Evolutionary conservation across 495 filamentous ascomycete species (phyloP), one percentile per base, ranked within the genome.

Genomic region (Melanomma pulvis-pyrius): DNA sequence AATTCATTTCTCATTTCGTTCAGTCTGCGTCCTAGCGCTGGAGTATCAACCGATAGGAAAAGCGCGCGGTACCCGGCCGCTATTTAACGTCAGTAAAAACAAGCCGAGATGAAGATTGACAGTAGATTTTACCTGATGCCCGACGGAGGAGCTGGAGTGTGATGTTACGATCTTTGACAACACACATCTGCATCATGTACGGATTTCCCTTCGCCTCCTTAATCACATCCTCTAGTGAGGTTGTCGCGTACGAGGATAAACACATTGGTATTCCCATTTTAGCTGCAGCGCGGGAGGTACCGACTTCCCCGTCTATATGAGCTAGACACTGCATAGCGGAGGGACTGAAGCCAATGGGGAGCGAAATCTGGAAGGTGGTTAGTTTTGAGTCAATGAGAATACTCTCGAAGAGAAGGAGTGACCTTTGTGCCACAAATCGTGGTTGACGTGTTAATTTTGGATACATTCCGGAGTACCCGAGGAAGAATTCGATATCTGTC

Each of bases 231-330:
- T 59, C 55, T 4, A 24, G 26, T 13, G 34, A 32, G 8, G 15
- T n/a, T 25, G 26, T 41, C 3, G 34, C 5, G 28, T n/a, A 32
- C 0, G 79, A 81, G 0, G 83, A 86, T 24, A 88, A 66, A 0
- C 77, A 81, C 84, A 88, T 87, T 26, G 71, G 68, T 36, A 87
- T 74, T 4, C 78, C 76, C 1, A 59, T 70, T 21, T 78, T 75
- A 8, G 74, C 76, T 25, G 76, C 77, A 11, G 81, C 82, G 11
- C 77, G 73, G 12, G 78, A 72, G 22, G 82, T 81, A 11, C 79
- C 82, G 8, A 80, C 34, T 59, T 84, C 82, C 25, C 82, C 82
- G 28, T 82, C 81, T 21, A 75, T 77, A 65, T 83, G 78, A 12
- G 80, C 79, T 47, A 82, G 69, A 28, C 70, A 75, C 24, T 82